A percentile compares a stretch with the other conserved stretches of the same genome.
phyloP scores from a whole-genome alignment of 2,329 filamentous ascomycete genomes.

The Clathrospora elynae region DNA sequence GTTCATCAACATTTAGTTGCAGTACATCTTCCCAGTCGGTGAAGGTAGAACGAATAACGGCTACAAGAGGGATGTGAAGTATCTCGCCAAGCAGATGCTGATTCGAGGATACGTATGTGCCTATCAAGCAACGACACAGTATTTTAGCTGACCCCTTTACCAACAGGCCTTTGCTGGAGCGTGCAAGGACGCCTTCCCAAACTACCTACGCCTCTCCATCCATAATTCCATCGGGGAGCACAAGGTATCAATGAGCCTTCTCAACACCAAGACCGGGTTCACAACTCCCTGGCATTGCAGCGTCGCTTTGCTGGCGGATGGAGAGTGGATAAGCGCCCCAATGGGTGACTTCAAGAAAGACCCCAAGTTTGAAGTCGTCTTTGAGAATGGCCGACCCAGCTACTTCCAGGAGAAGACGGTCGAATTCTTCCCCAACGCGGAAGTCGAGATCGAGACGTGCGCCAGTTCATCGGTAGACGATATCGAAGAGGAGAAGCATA shows the following conservation, averaged over 20 bases:
- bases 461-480: too few relatives aligned
- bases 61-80: conserved; percentile 28
- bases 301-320: conserved; percentile 20
- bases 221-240: conserved; percentile 26
- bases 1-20: conserved; percentile 1
- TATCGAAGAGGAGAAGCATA: too few relatives aligned
- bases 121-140: neutral
- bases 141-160: neutral
- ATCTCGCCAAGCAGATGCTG: conserved; percentile 32
- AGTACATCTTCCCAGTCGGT: conserved; percentile 15
- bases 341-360: conserved; percentile 18
- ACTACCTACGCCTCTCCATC: conserved; percentile 30
- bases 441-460: too few relatives aligned
- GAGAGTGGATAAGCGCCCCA: conserved; percentile 16
- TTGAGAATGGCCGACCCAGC: conserved; percentile 16
- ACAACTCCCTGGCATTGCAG: conserved; percentile 26
- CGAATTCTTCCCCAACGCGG: too few relatives aligned
- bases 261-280: conserved; percentile 16
- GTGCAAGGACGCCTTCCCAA: conserved; percentile 19
- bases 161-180: conserved; percentile 17
- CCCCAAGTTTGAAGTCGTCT: conserved; percentile 13
- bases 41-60: conserved; percentile 13
- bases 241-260: conserved; percentile 28
- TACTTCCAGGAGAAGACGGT: conserved; percentile 18
- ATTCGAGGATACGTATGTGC: conserved; percentile 22